Evolutionary conservation across 176 grass and related monocot species (phyloP).

Genomic region (Neostapfia colusana): DNA sequence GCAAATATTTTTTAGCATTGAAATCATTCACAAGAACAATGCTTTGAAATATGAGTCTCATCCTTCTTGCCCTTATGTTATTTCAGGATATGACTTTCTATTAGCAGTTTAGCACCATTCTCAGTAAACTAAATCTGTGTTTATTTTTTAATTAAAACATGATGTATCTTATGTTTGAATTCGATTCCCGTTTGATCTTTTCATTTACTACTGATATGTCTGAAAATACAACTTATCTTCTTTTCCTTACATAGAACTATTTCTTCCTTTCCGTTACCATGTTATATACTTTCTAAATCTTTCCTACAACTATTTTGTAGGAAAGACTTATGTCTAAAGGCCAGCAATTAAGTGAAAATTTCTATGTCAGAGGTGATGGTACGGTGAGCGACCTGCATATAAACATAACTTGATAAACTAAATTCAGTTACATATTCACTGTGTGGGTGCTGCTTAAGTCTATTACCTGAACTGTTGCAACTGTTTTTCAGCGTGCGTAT

Average conservation of each 20-base stretch:
- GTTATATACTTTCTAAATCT: neutral
- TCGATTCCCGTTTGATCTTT: neutral
- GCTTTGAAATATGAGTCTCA: slow-evolving; percentile 9
- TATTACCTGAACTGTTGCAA: neutral
- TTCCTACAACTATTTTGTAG: slow-evolving; percentile 54
- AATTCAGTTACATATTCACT: slow-evolving; percentile 25
- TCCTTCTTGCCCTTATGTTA: neutral
- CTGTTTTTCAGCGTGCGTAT: slow-evolving; percentile 69
- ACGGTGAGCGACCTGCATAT: slow-evolving; percentile 54
- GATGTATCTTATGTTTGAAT: neutral
- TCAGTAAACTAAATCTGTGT: neutral
- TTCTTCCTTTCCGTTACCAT: neutral
- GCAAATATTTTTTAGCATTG: neutral
- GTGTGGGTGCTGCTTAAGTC: slow-evolving; percentile 42
- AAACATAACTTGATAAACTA: slow-evolving; percentile 16
- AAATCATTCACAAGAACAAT: neutral
- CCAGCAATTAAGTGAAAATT: slow-evolving; percentile 93
- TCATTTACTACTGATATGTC: neutral
- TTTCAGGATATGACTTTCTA: neutral
- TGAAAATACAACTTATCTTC: neutral
- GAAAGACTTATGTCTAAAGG: slow-evolving; percentile 88
- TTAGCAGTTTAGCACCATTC: neutral
- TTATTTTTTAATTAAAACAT: neutral
- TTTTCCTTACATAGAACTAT: neutral
- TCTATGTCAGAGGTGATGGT: slow-evolving; percentile 97